phyloP scores from a whole-genome alignment of 2,329 filamentous ascomycete genomes.

The Fusarium penzigii region DNA sequence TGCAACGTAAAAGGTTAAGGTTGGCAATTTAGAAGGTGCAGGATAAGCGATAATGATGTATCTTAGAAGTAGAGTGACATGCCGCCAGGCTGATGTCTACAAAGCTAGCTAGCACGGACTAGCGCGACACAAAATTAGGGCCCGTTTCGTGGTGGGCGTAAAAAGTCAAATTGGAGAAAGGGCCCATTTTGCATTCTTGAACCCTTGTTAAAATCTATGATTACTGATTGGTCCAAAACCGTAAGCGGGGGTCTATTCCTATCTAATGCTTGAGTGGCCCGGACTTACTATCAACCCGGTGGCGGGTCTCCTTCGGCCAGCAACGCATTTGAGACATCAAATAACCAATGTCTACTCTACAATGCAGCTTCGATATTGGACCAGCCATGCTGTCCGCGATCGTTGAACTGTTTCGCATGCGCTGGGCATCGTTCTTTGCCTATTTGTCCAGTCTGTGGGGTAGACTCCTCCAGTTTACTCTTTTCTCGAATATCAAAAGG shows the following conservation, averaged over 20 bases:
- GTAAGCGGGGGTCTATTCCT: background rate
- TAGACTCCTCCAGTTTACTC: background rate
- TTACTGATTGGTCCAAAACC: background rate
- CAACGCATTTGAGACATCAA: too few relatives aligned
- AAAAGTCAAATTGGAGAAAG: background rate
- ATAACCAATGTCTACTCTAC: background rate
- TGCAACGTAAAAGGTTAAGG: background rate
- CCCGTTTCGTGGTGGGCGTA: background rate
- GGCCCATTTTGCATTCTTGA: background rate
- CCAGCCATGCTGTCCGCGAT: conserved; percentile 2
- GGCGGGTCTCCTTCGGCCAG: too few relatives aligned
- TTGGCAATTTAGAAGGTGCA: background rate
- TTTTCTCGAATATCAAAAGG: background rate
- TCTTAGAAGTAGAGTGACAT: background rate
- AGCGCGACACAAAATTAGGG: background rate
- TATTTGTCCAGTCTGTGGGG: conserved; percentile 6
- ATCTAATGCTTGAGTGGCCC: background rate
- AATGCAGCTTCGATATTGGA: background rate
- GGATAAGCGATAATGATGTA: background rate
- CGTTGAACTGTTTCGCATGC: conserved; percentile 1
- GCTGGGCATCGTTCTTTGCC: conserved; percentile 3
- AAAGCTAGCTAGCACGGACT: background rate
- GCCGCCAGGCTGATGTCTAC: background rate
- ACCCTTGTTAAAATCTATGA: background rate
- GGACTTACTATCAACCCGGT: too few relatives aligned